These are phyloP conservation scores for Cinnamomum micranthum DNA, from an alignment of 164 flowering plant genomes.

Conservation along the genomic window DNA sequence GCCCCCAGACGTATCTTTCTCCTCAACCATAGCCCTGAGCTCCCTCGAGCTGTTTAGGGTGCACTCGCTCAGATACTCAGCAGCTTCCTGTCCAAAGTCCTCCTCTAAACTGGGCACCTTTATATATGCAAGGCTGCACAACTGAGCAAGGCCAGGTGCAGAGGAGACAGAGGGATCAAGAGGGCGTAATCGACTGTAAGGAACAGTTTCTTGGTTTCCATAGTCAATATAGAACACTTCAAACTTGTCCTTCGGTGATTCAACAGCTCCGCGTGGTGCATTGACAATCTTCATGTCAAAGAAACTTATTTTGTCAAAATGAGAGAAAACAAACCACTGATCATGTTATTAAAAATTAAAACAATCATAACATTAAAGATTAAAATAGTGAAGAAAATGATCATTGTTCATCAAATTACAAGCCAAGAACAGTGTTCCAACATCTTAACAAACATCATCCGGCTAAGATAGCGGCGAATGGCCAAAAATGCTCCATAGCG, in stretches of 20 bases:
- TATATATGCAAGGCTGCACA: conserved; percentile 82
- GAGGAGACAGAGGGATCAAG: conserved; percentile 69
- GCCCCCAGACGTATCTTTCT: conserved; percentile 82
- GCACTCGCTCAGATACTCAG: conserved; percentile 56
- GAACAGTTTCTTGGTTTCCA: conserved; percentile 83
- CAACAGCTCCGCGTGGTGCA: conserved; percentile 77
- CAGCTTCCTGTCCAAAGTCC: conserved; percentile 92
- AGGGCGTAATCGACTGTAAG: conserved; percentile 69
- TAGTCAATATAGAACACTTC: conserved; percentile 98
- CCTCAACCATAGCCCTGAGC: conserved; percentile 73
- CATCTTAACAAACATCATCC: no score
- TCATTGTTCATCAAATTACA: no score
- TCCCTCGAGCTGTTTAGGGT: conserved; percentile 49
- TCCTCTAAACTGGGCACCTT: conserved; percentile 79
- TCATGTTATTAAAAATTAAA: no score
- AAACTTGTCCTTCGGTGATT: conserved; percentile 61
- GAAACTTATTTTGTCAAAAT: not conserved
- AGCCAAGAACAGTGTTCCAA: no score
- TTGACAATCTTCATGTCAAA: conserved; percentile 62
- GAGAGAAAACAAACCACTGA: no score
- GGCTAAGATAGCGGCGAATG: no score
- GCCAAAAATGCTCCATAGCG: no score
- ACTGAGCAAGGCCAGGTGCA: conserved; percentile 80
- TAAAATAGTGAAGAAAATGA: no score
- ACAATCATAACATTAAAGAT: no score